A percentile compares a stretch with the other conserved stretches of the same genome.
phyloP scores from a whole-genome alignment of 257 asterid genomes.

The Solanum verrucosum region DNA sequence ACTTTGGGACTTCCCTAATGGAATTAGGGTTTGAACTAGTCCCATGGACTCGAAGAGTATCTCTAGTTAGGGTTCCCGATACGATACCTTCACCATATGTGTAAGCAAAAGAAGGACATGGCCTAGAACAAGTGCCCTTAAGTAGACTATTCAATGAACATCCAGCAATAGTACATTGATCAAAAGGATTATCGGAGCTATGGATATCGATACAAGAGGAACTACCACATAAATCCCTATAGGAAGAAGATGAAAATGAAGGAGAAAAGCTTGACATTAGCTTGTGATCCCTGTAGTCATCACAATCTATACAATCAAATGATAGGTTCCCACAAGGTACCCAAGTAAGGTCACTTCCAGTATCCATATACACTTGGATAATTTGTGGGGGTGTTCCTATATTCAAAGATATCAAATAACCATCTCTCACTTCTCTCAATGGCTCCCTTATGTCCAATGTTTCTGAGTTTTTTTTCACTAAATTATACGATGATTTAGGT shows the following conservation, averaged over 20 bases:
- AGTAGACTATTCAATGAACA: constrained; percentile 46
- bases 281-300: constrained; percentile 25
- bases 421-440: constrained; percentile 47
- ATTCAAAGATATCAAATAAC: constrained; percentile 50
- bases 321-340: constrained; percentile 62
- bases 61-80: constrained; percentile 49
- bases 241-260: constrained; percentile 33
- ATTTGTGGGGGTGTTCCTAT: constrained; percentile 66
- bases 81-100: constrained; percentile 58
- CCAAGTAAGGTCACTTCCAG: constrained; percentile 83
- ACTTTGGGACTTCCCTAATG: constrained; percentile 29
- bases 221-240: constrained; percentile 45
- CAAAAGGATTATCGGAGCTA: constrained; percentile 46
- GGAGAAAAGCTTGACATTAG: constrained; percentile 36
- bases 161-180: constrained; percentile 47
- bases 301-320: constrained; percentile 58
- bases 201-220: constrained; percentile 35
- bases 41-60: constrained; percentile 37
- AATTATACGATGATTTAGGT: constrained; percentile 16
- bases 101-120: constrained; percentile 77
- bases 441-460: constrained; percentile 38
- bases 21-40: constrained; percentile 13
- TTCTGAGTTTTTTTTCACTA: constrained; percentile 8
- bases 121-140: constrained; percentile 40
- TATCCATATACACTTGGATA: constrained; percentile 52